Percentiles rank a stretch among this genome's conserved stretches.
These are phyloP conservation scores for Beauveria scarabaeidicola DNA, from an alignment of 2,329 filamentous ascomycete species.

Conservation along the genomic window DNA sequence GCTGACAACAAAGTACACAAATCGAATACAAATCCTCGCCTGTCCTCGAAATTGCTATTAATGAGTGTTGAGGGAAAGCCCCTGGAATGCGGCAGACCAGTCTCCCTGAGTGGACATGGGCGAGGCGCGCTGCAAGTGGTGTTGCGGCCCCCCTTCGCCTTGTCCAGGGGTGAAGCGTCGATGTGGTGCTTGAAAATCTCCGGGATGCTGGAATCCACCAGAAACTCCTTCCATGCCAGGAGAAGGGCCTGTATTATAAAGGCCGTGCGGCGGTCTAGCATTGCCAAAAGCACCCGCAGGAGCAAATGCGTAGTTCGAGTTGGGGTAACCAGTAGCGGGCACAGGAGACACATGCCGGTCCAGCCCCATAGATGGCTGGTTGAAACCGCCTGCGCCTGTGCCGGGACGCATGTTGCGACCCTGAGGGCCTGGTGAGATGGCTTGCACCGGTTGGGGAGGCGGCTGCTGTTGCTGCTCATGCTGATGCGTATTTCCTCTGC, in stretches of 20 bases:
- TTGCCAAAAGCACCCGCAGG: slow-evolving; percentile 26
- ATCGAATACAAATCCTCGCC: slow-evolving; percentile 2
- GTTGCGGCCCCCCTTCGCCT: slow-evolving; percentile 25
- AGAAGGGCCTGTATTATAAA: slow-evolving; percentile 22
- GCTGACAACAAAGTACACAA: slow-evolving; percentile 1
- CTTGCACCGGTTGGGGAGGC: neutral
- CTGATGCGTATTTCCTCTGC: slow-evolving; percentile 34
- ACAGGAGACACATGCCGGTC: slow-evolving; percentile 34
- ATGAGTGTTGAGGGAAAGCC: slow-evolving; percentile 61
- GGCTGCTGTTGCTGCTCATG: slow-evolving; percentile 30
- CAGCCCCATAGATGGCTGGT: slow-evolving; percentile 28
- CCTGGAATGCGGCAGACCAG: slow-evolving; percentile 59
- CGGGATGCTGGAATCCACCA: slow-evolving; percentile 26
- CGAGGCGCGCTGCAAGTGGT: slow-evolving; percentile 31
- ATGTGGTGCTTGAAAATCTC: slow-evolving; percentile 39
- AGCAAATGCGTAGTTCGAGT: slow-evolving; percentile 28
- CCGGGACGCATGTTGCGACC: slow-evolving; percentile 34
- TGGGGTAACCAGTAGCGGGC: slow-evolving; percentile 28
- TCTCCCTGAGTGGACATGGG: slow-evolving; percentile 42
- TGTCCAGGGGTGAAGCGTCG: slow-evolving; percentile 37
- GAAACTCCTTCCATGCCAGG: slow-evolving; percentile 23
- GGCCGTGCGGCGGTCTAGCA: slow-evolving; percentile 17
- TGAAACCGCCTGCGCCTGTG: slow-evolving; percentile 29
- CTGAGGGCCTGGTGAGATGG: slow-evolving; percentile 4
- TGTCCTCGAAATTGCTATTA: slow-evolving; percentile 21